Percentiles rank a stretch among this genome's conserved stretches.
Conservation (phyloP, 306 rosid genomes). For the Delonix regia region DNA sequence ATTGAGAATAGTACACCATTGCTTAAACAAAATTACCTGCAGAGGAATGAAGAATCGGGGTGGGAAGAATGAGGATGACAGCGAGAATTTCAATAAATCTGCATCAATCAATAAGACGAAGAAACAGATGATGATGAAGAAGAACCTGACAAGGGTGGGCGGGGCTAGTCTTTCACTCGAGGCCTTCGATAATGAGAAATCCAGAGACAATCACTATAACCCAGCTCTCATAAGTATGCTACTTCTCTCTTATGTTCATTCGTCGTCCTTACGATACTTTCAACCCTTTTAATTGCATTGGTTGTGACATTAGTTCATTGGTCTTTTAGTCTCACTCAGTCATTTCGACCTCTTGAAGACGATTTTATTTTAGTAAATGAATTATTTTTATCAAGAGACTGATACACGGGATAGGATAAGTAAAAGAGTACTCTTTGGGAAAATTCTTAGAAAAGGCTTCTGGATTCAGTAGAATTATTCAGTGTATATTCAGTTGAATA, state of each 20-base stretch:
- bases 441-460: not conserved
- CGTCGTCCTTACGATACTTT: not conserved
- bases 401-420: not conserved
- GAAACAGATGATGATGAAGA: slow-evolving; percentile 21
- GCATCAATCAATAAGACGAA: slow-evolving; percentile 32
- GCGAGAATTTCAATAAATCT: slow-evolving; percentile 26
- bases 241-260: not conserved
- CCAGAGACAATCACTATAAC: slow-evolving; percentile 59
- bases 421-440: not conserved
- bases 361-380: not conserved
- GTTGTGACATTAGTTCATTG: not conserved
- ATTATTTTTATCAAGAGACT: not conserved
- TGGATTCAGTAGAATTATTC: not conserved
- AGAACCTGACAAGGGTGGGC: slow-evolving; percentile 53
- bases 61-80: slow-evolving; percentile 32
- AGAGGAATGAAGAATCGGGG: slow-evolving; percentile 48
- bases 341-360: not conserved
- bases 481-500: not conserved
- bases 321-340: not conserved
- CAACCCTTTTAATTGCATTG: not conserved
- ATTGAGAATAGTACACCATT: not conserved
- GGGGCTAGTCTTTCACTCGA: slow-evolving; percentile 70
- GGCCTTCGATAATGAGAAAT: slow-evolving; percentile 65
- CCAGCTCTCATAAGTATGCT: slow-evolving; percentile 78
- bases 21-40: not conserved